Percentiles rank a stretch among this genome's conserved stretches.
These are phyloP conservation scores for Pseudocercospora eumusae DNA, from an alignment of 2,329 filamentous ascomycete species.

Conservation along the genomic window DNA sequence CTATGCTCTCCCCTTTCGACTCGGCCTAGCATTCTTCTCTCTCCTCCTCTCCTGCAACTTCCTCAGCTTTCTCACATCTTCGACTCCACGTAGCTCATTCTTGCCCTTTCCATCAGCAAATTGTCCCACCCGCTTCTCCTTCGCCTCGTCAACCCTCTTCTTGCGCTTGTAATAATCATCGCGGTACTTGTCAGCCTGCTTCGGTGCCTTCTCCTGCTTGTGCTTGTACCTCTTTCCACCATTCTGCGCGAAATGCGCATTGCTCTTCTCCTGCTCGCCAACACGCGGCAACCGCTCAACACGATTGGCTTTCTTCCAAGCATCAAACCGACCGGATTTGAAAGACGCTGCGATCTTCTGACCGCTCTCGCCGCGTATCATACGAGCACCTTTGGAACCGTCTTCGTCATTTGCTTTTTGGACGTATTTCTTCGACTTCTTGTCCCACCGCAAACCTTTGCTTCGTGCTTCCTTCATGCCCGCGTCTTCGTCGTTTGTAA, in stretches of 20 bases:
- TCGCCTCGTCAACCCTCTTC: slow-evolving; percentile 83
- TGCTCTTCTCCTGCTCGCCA: slow-evolving; percentile 70
- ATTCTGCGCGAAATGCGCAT: slow-evolving; percentile 38
- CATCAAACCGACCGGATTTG: slow-evolving; percentile 89
- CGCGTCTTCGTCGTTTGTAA: slow-evolving; percentile 78
- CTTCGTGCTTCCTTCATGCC: slow-evolving; percentile 73
- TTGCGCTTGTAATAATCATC: slow-evolving; percentile 89
- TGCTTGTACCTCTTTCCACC: slow-evolving; percentile 72
- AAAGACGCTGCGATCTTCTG: slow-evolving; percentile 95
- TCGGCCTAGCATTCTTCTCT: slow-evolving; percentile 85
- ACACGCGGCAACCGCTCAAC: slow-evolving; percentile 75
- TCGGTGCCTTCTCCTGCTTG: slow-evolving; percentile 82
- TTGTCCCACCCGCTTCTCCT: slow-evolving; percentile 76
- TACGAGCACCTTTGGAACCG: slow-evolving; percentile 68
- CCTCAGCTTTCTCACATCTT: slow-evolving; percentile 83
- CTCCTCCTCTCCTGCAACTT: slow-evolving; percentile 72
- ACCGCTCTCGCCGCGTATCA: slow-evolving; percentile 85
- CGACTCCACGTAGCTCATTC: slow-evolving; percentile 76
- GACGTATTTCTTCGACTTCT: slow-evolving; percentile 95
- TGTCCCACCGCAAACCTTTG: slow-evolving; percentile 88
- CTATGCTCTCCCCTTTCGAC: slow-evolving; percentile 19
- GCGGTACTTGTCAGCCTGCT: slow-evolving; percentile 86
- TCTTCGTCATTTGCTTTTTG: slow-evolving; percentile 90
- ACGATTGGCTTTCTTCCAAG: slow-evolving; percentile 85
- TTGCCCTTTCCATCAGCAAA: slow-evolving; percentile 70